Evolutionary conservation across 1,139 yeast genomes (phyloP), one percentile per base, ranked within the genome.

Genomic region (Kodamaea fungicola): DNA sequence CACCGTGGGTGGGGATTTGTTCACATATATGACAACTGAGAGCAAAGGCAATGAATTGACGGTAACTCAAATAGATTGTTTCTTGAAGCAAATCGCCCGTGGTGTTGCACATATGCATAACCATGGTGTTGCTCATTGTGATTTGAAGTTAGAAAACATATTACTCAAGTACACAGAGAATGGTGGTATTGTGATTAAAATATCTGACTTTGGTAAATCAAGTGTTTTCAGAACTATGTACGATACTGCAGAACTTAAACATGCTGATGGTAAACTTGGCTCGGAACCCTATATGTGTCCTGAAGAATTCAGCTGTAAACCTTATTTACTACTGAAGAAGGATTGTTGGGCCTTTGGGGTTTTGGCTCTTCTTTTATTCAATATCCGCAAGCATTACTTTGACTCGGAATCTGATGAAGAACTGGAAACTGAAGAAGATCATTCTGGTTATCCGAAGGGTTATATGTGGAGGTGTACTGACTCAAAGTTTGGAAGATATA

Each of bases 101-200:
- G 90, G 88, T 2, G 62, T 83, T 13, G 65, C 76, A 31, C 82
- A 78, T 56, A 76, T 83, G 76, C 90, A 83, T 54, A 68, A 73
- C 16, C 83, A 78, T 45, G 90, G 90, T 30, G 84, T 83, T 9
- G 84, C 90, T 0, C 90, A 83, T 55, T 82, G 88, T 57, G 90
- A 83, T 55, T 61, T 62, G 42, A 83, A 83, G 52, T 79, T 85
- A 8, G 90, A 83, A 48, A 83, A 83, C 52, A 65, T 83, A 24
- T 52, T 83, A 27, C 39, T 67, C 7, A 46, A 49, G 12, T 64
- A 59, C 37, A 50, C 44, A 21, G 38, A 38, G 31, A 31, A 38
- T 12, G 22, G 25, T 12, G 39, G 43, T 6, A 48, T 85, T 71
- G 34, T 68, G 59, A 48, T 71, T 28, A 81, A 82, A 51, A 67